Percentiles rank a stretch among this genome's conserved stretches.
Conservation (phyloP, 2,329 filamentous ascomycete species). For the Pezicula carpinea region DNA sequence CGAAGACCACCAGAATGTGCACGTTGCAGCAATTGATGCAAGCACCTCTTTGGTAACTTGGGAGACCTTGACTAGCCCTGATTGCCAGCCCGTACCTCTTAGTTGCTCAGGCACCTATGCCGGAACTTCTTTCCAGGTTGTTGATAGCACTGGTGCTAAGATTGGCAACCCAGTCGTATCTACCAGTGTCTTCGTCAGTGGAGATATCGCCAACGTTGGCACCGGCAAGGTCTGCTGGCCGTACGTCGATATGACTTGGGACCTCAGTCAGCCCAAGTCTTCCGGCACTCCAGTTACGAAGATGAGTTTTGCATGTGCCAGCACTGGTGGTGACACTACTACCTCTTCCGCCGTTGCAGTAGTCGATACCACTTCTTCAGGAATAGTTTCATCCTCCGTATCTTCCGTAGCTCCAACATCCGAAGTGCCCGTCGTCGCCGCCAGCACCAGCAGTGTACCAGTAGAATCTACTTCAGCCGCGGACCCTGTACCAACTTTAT, state of each 20-base stretch:
- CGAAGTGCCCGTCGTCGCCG: neutral
- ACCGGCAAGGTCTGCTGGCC: conserved; percentile 55
- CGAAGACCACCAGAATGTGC: conserved; percentile 53
- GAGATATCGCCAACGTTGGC: conserved; percentile 57
- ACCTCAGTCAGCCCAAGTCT: conserved; percentile 30
- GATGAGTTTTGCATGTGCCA: conserved; percentile 49
- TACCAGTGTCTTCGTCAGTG: conserved; percentile 53
- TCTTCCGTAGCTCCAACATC: neutral
- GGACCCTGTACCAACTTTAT: too few relatives aligned
- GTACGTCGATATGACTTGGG: conserved; percentile 53
- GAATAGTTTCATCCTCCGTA: neutral
- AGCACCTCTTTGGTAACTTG: conserved; percentile 51
- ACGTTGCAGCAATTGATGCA: conserved; percentile 49
- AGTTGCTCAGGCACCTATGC: conserved; percentile 54
- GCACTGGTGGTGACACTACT: conserved; percentile 6
- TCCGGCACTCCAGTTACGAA: conserved; percentile 30
- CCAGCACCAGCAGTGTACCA: too few relatives aligned
- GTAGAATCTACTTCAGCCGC: too few relatives aligned
- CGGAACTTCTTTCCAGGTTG: conserved; percentile 55
- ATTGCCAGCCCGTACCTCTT: conserved; percentile 53
- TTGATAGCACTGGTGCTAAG: conserved; percentile 45
- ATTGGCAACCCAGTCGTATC: conserved; percentile 45
- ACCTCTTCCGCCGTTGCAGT: neutral
- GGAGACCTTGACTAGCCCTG: conserved; percentile 54
- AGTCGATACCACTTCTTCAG: neutral